Conservation (phyloP, 2,329 filamentous ascomycete genomes). For the Zasmidium cellare region DNA sequence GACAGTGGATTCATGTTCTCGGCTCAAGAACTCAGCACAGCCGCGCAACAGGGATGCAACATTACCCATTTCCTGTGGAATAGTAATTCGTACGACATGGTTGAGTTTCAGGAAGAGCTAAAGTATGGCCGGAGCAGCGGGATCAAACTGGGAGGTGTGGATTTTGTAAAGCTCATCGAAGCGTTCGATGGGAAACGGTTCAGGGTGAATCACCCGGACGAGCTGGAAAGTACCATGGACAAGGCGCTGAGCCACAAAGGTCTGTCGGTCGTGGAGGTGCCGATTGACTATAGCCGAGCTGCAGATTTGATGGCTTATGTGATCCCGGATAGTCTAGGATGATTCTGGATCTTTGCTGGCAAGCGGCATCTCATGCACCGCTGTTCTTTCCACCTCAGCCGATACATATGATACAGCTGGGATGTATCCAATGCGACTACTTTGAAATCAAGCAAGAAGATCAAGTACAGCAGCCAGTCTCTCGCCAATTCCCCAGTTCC, state of each 20-base stretch:
- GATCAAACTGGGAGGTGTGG: conserved; percentile 48
- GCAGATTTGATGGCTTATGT: conserved; percentile 44
- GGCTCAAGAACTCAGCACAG: conserved; percentile 47
- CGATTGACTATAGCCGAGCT: conserved; percentile 48
- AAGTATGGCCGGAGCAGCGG: conserved; percentile 50
- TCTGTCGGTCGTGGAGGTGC: conserved; percentile 47
- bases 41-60: conserved; percentile 49
- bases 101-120: conserved; percentile 53
- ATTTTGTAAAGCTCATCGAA: conserved; percentile 51
- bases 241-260: conserved; percentile 46
- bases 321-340: conserved; percentile 37
- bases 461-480: too few relatives aligned
- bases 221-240: conserved; percentile 46
- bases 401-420: too few relatives aligned
- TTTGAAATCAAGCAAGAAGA: too few relatives aligned
- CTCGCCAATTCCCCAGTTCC: too few relatives aligned
- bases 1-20: conserved; percentile 55
- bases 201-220: conserved; percentile 38
- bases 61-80: conserved; percentile 56
- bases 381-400: too few relatives aligned
- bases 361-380: too few relatives aligned
- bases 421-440: too few relatives aligned
- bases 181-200: conserved; percentile 50
- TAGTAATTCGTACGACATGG: conserved; percentile 52
- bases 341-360: too few relatives aligned